Evolutionary conservation across 2,329 filamentous ascomycete genomes (phyloP).

Genomic region (Apiospora phragmitis): DNA sequence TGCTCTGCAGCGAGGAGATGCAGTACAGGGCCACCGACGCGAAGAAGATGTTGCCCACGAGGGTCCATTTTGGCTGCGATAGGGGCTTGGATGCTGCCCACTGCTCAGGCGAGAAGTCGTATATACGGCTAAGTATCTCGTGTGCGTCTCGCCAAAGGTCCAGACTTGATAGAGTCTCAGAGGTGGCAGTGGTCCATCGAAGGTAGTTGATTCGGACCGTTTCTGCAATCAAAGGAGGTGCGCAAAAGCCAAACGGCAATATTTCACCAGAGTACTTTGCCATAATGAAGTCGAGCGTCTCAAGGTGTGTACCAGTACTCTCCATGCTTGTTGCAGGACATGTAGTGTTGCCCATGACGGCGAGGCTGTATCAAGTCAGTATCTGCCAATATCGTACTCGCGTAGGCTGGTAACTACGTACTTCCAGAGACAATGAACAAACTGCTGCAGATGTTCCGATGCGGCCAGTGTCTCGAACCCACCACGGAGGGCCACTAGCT

Average conservation of each 20-base stretch:
- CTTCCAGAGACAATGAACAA: constrained; percentile 28
- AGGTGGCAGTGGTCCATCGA: constrained; percentile 24
- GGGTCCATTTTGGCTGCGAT: constrained; percentile 26
- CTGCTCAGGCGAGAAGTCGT: constrained; percentile 28
- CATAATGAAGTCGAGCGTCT: constrained; percentile 27
- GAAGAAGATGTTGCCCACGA: constrained; percentile 32
- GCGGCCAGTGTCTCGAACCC: constrained; percentile 27
- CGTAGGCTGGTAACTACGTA: constrained; percentile 17
- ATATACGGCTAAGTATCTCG: constrained; percentile 27
- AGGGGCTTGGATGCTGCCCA: constrained; percentile 31
- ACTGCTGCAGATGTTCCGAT: constrained; percentile 21
- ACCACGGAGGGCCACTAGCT: constrained; percentile 33
- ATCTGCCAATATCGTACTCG: neutral
- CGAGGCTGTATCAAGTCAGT: constrained; percentile 26
- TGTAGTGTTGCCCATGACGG: constrained; percentile 37
- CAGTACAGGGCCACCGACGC: constrained; percentile 36
- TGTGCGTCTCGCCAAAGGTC: constrained; percentile 20
- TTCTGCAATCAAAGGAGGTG: constrained; percentile 32
- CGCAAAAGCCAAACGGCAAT: constrained; percentile 31
- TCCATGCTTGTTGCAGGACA: constrained; percentile 33
- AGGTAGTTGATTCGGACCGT: constrained; percentile 38
- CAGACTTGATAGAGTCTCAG: neutral
- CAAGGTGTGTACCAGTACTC: constrained; percentile 25
- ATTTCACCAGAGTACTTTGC: constrained; percentile 12
- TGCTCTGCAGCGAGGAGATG: constrained; percentile 36